Conservation (phyloP, 192 early-diverging fungal genomes). For the Coemansia sp. region DNA sequence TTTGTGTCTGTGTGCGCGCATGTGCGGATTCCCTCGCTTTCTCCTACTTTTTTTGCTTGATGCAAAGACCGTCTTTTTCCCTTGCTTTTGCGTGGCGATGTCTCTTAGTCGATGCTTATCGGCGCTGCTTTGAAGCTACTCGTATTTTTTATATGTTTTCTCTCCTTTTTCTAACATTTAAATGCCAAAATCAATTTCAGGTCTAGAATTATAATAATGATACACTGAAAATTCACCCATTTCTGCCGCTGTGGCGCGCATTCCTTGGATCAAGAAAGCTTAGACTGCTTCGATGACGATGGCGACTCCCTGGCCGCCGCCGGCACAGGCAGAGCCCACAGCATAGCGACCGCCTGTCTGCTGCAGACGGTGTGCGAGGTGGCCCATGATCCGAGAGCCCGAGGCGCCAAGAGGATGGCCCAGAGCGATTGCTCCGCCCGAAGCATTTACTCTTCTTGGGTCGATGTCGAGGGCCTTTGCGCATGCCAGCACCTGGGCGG, state of each 20-base stretch:
- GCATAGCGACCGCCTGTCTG: constrained; percentile 81
- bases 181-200: too few relatives aligned
- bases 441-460: constrained; percentile 72
- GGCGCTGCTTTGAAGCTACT: background rate
- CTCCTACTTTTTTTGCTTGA: too few relatives aligned
- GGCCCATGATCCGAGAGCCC: constrained; percentile 89
- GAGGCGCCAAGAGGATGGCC: constrained; percentile 96
- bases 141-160: background rate
- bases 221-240: too few relatives aligned
- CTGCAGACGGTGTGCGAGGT: constrained; percentile 81
- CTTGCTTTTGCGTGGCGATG: too few relatives aligned
- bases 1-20: too few relatives aligned
- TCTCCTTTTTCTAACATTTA: background rate
- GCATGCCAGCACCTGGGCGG: constrained; percentile 84
- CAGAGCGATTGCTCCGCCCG: constrained; percentile 91
- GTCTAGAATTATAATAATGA: too few relatives aligned
- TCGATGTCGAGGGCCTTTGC: constrained; percentile 86
- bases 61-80: too few relatives aligned
- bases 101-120: too few relatives aligned
- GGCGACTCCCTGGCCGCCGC: constrained; percentile 85
- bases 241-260: background rate
- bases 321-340: constrained; percentile 93
- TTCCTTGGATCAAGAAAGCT: background rate
- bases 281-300: constrained; percentile 63
- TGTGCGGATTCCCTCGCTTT: too few relatives aligned